phyloP scores from a whole-genome alignment of 371 early-diverging fungal genomes.

The Rhizopus arrhizus region DNA sequence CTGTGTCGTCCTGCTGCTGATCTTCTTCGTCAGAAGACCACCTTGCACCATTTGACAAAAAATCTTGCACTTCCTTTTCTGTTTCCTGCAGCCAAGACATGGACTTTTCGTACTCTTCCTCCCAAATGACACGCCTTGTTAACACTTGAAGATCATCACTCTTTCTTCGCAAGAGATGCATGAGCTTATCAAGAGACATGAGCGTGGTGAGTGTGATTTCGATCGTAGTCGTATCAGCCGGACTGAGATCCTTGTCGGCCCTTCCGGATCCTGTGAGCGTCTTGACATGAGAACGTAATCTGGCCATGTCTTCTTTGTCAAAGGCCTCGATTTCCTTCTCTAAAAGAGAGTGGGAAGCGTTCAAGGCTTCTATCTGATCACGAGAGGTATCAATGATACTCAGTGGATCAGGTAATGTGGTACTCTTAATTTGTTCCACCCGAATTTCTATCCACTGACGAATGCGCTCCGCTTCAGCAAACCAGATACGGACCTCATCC shows the following conservation, averaged over 20 bases:
- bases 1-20: constrained; percentile 21
- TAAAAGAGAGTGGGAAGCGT: constrained; percentile 37
- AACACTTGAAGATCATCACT: constrained; percentile 42
- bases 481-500: constrained; percentile 51
- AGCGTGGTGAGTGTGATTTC: constrained; percentile 56
- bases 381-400: constrained; percentile 14
- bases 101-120: constrained; percentile 41
- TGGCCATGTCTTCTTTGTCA: constrained; percentile 55
- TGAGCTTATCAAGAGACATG: constrained; percentile 46
- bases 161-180: constrained; percentile 36
- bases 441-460: constrained; percentile 47
- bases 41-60: constrained; percentile 37
- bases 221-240: constrained; percentile 60
- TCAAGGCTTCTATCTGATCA: constrained; percentile 38
- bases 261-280: constrained; percentile 39
- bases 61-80: constrained; percentile 33
- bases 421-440: constrained; percentile 41
- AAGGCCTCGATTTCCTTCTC: constrained; percentile 54
- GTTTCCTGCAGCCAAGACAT: constrained; percentile 37
- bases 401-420: constrained; percentile 37
- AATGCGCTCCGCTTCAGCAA: constrained; percentile 47
- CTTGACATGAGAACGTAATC: constrained; percentile 58
- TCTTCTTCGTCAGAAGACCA: constrained; percentile 26
- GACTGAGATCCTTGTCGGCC: constrained; percentile 48
- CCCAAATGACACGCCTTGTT: constrained; percentile 48